Evolutionary conservation across 2,329 filamentous ascomycete genomes (phyloP), one percentile per base, ranked within the genome.

Genomic region (Graphiopsis chlorocephala): DNA sequence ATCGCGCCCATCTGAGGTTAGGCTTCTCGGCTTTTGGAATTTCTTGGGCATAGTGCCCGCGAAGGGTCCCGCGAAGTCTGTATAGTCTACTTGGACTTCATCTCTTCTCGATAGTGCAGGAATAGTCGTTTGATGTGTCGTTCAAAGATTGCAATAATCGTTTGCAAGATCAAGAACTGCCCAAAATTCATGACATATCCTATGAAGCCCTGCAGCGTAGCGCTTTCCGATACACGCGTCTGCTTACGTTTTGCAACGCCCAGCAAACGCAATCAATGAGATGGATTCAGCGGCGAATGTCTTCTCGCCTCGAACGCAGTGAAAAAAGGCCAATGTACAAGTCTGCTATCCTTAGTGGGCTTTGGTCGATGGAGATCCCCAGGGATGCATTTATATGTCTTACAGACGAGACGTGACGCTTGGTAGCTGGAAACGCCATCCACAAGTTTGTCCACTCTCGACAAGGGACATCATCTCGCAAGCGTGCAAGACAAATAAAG

Each of bases 21-120:
- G n/a, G 11, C 11, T 17, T 31, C 20, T 61, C 59, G 59, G 59
- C 47, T 26, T 33, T 35, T 35, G 47, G 31, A 26, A 25, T 38
- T 61, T 28, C 45, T 56, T 35, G 47, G 59, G 59, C 11, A 61
- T 61, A 61, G 59, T 25, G 20, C 33, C 60, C 60, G 48, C 48
- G n/a, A 17, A 28, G 12, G 20, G 60, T 45, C 48, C 60, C 60
- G 60, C 31, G 29, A 62, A 45, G 31, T 55, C 48, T 45, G 31
- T 28, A 23, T n/a, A 45, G 48, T 50, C 29, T 62, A 62, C 48
- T 52, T 55, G 48, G 17, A 62, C 60, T 62, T 62, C 60, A 62
- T 42, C 60, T 62, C 42, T 48, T 61, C 45, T 53, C 38, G 38
- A 45, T 45, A n/a, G 3, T 10, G 38, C 38, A 20, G 38, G 38